Conservation (phyloP, 345 rosid genomes). For the Gossypium ekmanianum region DNA sequence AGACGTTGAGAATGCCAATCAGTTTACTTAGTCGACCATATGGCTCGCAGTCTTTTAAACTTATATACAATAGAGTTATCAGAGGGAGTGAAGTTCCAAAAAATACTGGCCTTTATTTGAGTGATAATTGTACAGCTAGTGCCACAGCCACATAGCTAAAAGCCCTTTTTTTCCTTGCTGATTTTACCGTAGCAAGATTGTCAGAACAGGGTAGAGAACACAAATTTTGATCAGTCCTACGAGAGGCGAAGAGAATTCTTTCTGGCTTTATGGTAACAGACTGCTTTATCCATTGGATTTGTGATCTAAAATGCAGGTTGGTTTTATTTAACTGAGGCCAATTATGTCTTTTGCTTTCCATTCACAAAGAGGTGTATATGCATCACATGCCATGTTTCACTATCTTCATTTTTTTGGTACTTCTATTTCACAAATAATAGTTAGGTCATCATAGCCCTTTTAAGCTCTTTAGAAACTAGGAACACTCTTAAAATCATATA, state of each 20-base stretch:
- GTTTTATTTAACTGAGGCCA: conserved; percentile 19
- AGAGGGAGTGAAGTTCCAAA: conserved; percentile 75
- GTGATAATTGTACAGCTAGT: conserved; percentile 39
- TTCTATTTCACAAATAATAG: background rate
- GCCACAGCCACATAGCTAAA: conserved; percentile 35
- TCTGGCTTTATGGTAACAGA: conserved; percentile 13
- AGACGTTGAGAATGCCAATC: conserved; percentile 85
- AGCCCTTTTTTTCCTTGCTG: conserved; percentile 12
- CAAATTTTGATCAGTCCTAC: conserved; percentile 10
- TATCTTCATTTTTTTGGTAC: background rate
- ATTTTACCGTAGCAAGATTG: conserved; percentile 17
- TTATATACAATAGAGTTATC: conserved; percentile 66
- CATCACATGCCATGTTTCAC: background rate
- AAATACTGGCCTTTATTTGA: conserved; percentile 31
- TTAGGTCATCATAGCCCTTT: background rate
- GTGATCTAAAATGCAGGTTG: conserved; percentile 30
- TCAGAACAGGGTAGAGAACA: conserved; percentile 13
- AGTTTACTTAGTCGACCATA: conserved; percentile 87
- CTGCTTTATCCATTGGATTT: conserved; percentile 13
- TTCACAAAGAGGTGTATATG: background rate
- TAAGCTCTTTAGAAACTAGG: background rate
- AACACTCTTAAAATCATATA: background rate
- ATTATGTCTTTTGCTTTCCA: background rate
- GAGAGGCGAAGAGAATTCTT: conserved; percentile 17
- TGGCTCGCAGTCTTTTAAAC: conserved; percentile 85